These are phyloP conservation scores for Scenedesmus sp. DNA, from an alignment of 163 green algal genomes.

Conservation along the genomic window DNA sequence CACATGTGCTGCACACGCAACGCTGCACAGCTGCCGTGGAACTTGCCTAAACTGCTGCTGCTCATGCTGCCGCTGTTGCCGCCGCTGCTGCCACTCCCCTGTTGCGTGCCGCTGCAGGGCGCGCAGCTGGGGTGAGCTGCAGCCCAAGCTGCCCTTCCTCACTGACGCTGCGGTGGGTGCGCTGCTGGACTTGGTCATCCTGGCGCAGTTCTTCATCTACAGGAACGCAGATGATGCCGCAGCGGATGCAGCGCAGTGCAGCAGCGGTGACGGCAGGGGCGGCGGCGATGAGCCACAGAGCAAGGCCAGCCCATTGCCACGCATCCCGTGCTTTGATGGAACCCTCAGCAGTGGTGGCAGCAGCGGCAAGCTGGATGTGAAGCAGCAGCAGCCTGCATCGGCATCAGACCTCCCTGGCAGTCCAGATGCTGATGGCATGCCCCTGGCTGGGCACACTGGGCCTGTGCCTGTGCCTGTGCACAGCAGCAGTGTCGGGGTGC, in stretches of 20 bases:
- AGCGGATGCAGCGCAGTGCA: not conserved
- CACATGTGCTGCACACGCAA: not conserved
- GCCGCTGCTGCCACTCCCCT: not conserved
- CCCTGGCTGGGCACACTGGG: not conserved
- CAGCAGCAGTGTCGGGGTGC: not conserved
- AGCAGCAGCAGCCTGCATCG: not conserved
- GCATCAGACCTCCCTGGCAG: not conserved
- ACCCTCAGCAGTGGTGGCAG: not conserved
- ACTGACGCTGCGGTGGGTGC: constrained; percentile 12
- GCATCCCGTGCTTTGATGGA: not conserved
- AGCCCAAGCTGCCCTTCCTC: constrained; percentile 27
- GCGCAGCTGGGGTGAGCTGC: constrained; percentile 15
- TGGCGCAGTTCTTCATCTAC: constrained; percentile 32
- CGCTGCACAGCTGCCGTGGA: not conserved
- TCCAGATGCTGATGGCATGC: not conserved
- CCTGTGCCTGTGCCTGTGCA: not conserved
- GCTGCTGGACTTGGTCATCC: constrained; percentile 24
- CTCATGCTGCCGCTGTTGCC: not conserved
- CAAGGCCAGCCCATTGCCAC: not conserved
- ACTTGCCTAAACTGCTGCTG: not conserved
- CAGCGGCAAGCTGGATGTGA: not conserved
- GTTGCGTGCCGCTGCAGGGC: not conserved
- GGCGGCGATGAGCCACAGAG: not conserved
- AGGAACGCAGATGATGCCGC: not conserved
- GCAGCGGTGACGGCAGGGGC: too few relatives aligned